Evolutionary conservation across 1,284 basidiomycete genomes (phyloP).

Genomic region (Apiotrichum porosum): DNA sequence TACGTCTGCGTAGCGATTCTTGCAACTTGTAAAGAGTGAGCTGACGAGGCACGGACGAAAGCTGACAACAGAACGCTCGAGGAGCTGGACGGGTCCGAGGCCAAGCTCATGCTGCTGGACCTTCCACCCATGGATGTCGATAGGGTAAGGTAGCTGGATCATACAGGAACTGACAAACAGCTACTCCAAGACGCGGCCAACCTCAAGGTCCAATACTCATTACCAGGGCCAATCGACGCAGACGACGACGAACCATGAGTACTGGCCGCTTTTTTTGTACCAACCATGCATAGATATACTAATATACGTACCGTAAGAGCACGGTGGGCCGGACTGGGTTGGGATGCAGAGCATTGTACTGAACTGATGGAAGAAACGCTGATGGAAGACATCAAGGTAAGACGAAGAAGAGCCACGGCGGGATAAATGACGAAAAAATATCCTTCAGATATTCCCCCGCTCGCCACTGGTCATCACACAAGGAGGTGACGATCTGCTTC

Average conservation of each 20-base stretch:
- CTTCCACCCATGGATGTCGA: constrained; percentile 46
- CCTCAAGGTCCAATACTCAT: constrained; percentile 30
- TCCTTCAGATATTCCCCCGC: too few species aligned
- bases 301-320: too few species aligned
- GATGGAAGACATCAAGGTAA: too few species aligned
- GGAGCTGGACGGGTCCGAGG: constrained; percentile 44
- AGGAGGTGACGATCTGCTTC: too few species aligned
- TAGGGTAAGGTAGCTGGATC: constrained; percentile 19
- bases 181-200: constrained; percentile 43
- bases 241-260: constrained; percentile 6
- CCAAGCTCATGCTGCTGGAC: constrained; percentile 45
- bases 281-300: too few species aligned
- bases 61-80: constrained; percentile 28
- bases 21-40: constrained; percentile 45
- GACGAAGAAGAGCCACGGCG: too few species aligned
- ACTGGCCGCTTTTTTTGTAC: too few species aligned
- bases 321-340: too few species aligned
- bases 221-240: constrained; percentile 31
- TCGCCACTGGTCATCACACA: too few species aligned
- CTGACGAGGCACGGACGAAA: background rate
- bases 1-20: constrained; percentile 47
- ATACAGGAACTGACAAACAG: constrained; percentile 10
- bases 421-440: too few species aligned
- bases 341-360: too few species aligned
- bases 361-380: too few species aligned